Base-by-base conservation (phyloP, 306 rosid species). In the Prunus mume region DNA sequence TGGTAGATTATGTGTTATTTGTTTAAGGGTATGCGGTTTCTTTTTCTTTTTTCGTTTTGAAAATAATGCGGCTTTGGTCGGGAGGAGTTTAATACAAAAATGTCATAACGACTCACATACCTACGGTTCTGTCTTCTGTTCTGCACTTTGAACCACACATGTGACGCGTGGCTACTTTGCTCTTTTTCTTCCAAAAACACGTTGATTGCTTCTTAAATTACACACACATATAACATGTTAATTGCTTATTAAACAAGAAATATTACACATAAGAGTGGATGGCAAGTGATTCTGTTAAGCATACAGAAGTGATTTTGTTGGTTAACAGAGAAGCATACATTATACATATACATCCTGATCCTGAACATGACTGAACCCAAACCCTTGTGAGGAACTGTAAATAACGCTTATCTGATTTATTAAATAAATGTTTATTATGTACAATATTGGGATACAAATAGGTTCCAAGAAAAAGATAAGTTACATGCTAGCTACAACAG, bases 401-500 rank as follows among this genome's bases (percentile, higher is more conserved):
- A 65, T 19, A 57, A 64, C 14, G 62, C 80, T 57, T 45, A 22
- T 75, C 70, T 81, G 12, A 80, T 78, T 50, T 78, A 64, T 78
- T 79, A 73, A 85, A 71, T 64, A 81, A 84, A 85, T 82, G 77
- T 86, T 68, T 85, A 80, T 68, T 89, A 91, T 91, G 83, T 89
- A 92, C 93, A 94, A 57, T 75, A 83, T 71, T 67, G 56, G 51
- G 34, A 77, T 65, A 82, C 73, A 83, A 72, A 60, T 73, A 69
- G 68, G 80, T 76, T 81, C 68, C 68, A 71, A 47, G 83, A 70
- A 76, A 15, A 64, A 73, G 54, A 4, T 34, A 25, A 7, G 28
- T 92, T 85, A 96, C 99, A 96, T 89, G 93, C 88, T 93, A 82
- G 93, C 96, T 82, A 89, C 98, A 76, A 91, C 86, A 51, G 93